These are phyloP conservation scores for Moringa oleifera DNA, from an alignment of 345 rosid genomes.

Conservation along the genomic window DNA sequence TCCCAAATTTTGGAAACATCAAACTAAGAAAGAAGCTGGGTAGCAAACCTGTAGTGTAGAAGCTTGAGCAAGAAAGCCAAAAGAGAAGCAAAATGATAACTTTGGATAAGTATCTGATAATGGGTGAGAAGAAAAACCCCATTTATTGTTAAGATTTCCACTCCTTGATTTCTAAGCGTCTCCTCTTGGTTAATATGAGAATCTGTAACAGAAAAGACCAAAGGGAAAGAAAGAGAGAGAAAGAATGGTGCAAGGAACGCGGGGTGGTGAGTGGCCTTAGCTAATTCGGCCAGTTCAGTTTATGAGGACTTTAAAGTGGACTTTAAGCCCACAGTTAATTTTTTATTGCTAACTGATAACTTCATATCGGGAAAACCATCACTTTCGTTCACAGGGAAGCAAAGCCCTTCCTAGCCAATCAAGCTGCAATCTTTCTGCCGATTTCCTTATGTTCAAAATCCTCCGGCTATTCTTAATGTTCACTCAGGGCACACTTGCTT, in stretches of 20 bases:
- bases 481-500: no score
- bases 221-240: conserved; percentile 4
- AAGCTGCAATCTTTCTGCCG: no score
- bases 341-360: conserved; percentile 2
- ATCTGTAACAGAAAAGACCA: conserved; percentile 4
- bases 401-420: no score
- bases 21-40: not conserved
- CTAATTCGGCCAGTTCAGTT: not conserved
- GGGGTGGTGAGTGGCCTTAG: conserved; percentile 10
- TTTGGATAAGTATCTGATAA: conserved; percentile 21
- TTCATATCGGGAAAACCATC: not conserved
- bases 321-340: conserved; percentile 22
- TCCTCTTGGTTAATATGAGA: not conserved
- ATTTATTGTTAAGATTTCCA: conserved; percentile 19
- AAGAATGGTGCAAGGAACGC: conserved; percentile 11
- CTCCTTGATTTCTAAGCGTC: conserved; percentile 13
- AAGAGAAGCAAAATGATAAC: conserved; percentile 28
- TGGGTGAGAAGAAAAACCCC: conserved; percentile 27
- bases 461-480: no score
- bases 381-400: no score
- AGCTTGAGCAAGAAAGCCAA: conserved; percentile 35
- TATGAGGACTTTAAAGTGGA: conserved; percentile 2
- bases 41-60: conserved; percentile 47
- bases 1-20: not conserved
- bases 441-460: no score